phyloP scores from a whole-genome alignment of 2,329 filamentous ascomycete species.

The Coniella vitis region DNA sequence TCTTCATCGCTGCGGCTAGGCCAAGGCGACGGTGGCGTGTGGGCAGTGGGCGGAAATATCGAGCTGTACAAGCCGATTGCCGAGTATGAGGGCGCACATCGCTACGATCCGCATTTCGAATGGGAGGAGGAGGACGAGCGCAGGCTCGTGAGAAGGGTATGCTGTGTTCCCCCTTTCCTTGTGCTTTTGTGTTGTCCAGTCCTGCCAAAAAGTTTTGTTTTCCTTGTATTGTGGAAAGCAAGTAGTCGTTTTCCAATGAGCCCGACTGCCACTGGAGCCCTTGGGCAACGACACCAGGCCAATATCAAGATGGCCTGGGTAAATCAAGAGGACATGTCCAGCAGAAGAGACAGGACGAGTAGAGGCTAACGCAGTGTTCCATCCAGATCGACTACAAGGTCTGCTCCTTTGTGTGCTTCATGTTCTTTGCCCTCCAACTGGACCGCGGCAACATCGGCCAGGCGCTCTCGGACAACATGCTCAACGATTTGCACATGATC shows the following conservation, averaged over 20 bases:
- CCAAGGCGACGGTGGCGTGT: slow-evolving; percentile 12
- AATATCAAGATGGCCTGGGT: too few species aligned
- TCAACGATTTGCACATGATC: slow-evolving; percentile 23
- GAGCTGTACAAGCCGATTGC: slow-evolving; percentile 43
- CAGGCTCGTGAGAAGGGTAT: slow-evolving; percentile 44
- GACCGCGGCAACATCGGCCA: slow-evolving; percentile 30
- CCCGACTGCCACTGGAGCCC: not conserved
- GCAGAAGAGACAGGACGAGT: too few species aligned
- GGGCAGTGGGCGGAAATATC: slow-evolving; percentile 6
- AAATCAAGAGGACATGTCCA: too few species aligned
- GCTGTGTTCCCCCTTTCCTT: too few species aligned
- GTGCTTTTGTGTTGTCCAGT: too few species aligned
- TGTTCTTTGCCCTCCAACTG: slow-evolving; percentile 31
- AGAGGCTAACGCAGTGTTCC: not conserved
- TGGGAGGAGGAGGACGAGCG: slow-evolving; percentile 53
- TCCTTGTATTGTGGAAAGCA: too few species aligned
- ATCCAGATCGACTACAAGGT: slow-evolving; percentile 27
- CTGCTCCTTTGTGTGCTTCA: slow-evolving; percentile 26
- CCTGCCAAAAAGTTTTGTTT: too few species aligned
- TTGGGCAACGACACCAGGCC: not conserved
- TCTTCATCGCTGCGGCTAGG: slow-evolving; percentile 7
- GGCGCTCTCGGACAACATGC: slow-evolving; percentile 29
- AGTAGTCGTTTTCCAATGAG: not conserved
- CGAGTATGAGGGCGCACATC: slow-evolving; percentile 50
- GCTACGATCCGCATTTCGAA: slow-evolving; percentile 49